Conservation (phyloP, 805 yeast genomes). For the Ogataea nakhonphanomensis region DNA sequence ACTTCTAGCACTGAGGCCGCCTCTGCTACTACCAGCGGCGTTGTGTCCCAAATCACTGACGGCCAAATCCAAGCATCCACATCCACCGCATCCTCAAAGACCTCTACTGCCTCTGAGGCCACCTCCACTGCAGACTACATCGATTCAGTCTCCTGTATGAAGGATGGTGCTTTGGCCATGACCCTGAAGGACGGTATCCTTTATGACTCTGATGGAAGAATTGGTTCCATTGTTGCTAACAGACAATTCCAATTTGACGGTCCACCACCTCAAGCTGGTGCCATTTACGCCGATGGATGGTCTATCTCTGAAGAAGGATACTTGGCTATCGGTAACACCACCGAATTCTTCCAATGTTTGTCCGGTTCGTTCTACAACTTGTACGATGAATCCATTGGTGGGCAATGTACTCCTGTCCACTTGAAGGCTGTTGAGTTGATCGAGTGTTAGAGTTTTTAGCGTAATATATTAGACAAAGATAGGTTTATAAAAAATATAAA, state of each 20-base stretch:
- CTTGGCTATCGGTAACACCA: slow-evolving; percentile 47
- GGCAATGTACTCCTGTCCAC: slow-evolving; percentile 45
- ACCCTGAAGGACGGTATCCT: slow-evolving; percentile 40
- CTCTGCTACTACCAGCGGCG: slow-evolving; percentile 27
- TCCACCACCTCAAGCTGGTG: slow-evolving; percentile 62
- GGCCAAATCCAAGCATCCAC: slow-evolving; percentile 25
- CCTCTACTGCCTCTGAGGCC: slow-evolving; percentile 20
- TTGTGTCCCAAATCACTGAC: slow-evolving; percentile 40
- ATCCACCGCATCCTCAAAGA: slow-evolving; percentile 35
- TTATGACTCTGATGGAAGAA: slow-evolving; percentile 46
- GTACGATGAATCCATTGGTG: slow-evolving; percentile 47
- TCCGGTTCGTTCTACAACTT: slow-evolving; percentile 59
- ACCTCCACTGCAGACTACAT: slow-evolving; percentile 18
- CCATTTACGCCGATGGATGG: slow-evolving; percentile 53
- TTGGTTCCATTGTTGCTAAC: slow-evolving; percentile 59
- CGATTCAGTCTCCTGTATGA: slow-evolving; percentile 33
- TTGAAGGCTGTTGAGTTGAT: slow-evolving; percentile 43
- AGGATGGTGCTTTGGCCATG: slow-evolving; percentile 41
- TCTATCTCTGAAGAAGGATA: slow-evolving; percentile 41
- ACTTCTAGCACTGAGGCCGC: slow-evolving; percentile 15
- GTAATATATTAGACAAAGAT: slow-evolving; percentile 1
- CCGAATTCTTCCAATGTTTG: slow-evolving; percentile 50
- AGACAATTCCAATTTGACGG: slow-evolving; percentile 66
- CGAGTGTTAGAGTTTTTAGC: slow-evolving; percentile 23
- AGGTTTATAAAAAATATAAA: not conserved